Base-by-base conservation (phyloP, 1,139 yeast genomes). In the Geotrichum macrosporum region DNA sequence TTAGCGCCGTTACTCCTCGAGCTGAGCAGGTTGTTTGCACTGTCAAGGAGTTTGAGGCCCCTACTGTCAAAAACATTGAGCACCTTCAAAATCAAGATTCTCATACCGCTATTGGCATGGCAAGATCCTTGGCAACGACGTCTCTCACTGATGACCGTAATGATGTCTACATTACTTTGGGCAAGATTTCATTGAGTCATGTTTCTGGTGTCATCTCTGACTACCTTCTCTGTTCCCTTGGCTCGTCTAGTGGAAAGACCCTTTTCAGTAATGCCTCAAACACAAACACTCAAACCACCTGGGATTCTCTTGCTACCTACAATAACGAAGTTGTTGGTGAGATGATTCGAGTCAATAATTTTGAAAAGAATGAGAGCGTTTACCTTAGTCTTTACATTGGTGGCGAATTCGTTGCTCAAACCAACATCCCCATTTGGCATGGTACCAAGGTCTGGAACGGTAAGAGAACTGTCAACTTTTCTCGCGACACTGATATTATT, bases 221-320 rank as follows among this genome's bases (percentile, higher is more conserved):
- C 33, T 55, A 53, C 31, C 44, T 61, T 29, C 44, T 60, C 12
- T 51, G 56, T 6, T 46, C 60, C 20, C 44, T 59, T 44, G 51
- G 57, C 9, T 57, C 63, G 4, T 53, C 60, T n/a, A 50, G 55
- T 34, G 62, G 63, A 9, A 55, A 50, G 27, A 54, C 53, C 2
- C 39, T 51, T 6, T 61, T 61, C 49, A 77, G 82, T 20, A 81
- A 81, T 59, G 87, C 87, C 6, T 75, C 86, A 0, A 83, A 83
- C 63, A 84, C 80, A 58, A 66, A 67, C 27, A 76, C 74, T 26
- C 66, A 67, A 36, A 65, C 71, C 20, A 57, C 66, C 16, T 87
- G 95, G 95, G 80, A 78, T 52, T 84, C 87, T 57, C 75, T 84
- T n/a, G 81, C 94, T 2, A 87, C 84, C 12, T 74, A 74, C 57